These are phyloP conservation scores for Suillus subaureus DNA, from an alignment of 768 basidiomycete species.

Conservation along the genomic window DNA sequence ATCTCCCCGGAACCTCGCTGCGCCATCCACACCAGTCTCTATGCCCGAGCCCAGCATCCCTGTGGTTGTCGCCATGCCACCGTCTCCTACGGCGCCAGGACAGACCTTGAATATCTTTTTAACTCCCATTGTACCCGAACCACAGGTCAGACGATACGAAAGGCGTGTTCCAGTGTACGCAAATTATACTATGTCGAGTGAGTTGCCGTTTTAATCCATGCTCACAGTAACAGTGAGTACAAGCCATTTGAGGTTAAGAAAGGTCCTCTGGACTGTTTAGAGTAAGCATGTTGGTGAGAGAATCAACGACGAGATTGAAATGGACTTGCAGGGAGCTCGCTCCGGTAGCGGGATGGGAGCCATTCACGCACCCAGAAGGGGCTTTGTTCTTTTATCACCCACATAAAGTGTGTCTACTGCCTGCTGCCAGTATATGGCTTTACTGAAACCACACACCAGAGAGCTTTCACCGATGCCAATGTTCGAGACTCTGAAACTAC, in stretches of 20 bases:
- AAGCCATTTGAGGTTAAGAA: background rate
- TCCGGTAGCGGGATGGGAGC: conserved; percentile 38
- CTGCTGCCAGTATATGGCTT: background rate
- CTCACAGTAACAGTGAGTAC: background rate
- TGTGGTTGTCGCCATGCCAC: no score
- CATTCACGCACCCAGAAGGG: conserved; percentile 55
- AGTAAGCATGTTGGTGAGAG: background rate
- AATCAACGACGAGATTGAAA: background rate
- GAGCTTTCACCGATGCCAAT: conserved; percentile 16
- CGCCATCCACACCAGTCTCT: background rate
- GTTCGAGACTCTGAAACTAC: background rate
- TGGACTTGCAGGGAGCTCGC: background rate
- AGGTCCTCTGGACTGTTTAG: background rate
- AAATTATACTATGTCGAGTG: background rate
- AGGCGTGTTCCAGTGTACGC: background rate
- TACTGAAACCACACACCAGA: conserved; percentile 2
- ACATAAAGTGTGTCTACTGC: conserved; percentile 35
- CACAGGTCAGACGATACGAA: background rate
- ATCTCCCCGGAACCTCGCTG: background rate
- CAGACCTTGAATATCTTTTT: background rate
- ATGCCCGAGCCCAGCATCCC: background rate
- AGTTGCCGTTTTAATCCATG: background rate
- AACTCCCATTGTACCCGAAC: conserved; percentile 1
- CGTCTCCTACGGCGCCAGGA: background rate
- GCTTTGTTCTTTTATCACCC: conserved; percentile 52